Conservation (phyloP, 441 rosid species). For the Aleurites moluccanus region DNA sequence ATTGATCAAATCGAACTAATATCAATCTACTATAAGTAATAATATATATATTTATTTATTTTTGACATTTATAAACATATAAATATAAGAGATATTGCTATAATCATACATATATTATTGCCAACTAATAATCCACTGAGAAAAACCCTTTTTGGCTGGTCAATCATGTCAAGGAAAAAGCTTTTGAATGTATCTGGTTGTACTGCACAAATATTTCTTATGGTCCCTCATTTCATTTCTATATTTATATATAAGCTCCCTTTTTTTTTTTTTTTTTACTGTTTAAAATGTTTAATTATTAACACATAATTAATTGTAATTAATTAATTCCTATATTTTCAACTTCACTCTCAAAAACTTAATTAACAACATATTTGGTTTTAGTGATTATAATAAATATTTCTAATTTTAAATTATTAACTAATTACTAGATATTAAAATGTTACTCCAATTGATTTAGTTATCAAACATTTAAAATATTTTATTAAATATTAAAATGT, state of each 20-base stretch:
- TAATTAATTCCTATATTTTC: neutral
- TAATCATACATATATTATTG: conserved; percentile 65
- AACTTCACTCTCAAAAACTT: no score
- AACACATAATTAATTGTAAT: no score
- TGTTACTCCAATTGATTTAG: no score
- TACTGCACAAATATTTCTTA: conserved; percentile 4
- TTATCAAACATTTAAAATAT: no score
- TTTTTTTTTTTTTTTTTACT: neutral
- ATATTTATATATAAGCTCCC: conserved; percentile 2
- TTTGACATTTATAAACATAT: neutral
- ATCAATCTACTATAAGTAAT: no score
- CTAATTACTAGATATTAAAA: no score
- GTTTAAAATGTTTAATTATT: no score
- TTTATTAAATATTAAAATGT: no score
- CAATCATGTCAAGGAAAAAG: conserved; percentile 67
- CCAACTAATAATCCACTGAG: conserved; percentile 68
- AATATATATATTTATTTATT: neutral
- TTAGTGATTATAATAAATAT: no score
- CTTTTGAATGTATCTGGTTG: conserved; percentile 26
- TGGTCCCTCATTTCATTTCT: neutral
- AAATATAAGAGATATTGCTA: conserved; percentile 14
- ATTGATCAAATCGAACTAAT: no score
- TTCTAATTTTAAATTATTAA: no score
- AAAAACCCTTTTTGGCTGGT: conserved; percentile 42
- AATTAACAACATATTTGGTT: no score